phyloP scores from a whole-genome alignment of 805 yeast genomes.

The Myxozyma melibiosi region DNA sequence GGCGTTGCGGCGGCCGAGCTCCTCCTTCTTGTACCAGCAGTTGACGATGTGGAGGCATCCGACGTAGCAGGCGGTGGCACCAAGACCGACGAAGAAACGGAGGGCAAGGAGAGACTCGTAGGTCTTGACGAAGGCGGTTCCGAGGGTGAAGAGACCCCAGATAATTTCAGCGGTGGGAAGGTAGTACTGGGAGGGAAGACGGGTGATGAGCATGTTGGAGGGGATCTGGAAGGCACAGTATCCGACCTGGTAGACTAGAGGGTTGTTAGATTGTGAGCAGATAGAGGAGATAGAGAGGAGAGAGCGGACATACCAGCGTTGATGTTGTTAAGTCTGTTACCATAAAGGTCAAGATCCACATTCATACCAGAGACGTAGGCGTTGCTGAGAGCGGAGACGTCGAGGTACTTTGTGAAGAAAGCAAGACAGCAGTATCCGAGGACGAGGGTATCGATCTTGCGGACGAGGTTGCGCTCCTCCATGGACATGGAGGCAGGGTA shows the following conservation, averaged over 20 bases:
- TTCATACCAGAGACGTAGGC: constrained; percentile 69
- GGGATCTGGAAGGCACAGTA: constrained; percentile 65
- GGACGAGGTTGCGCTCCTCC: constrained; percentile 51
- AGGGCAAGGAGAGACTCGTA: constrained; percentile 60
- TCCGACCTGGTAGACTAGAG: constrained; percentile 57
- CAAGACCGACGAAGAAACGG: constrained; percentile 67
- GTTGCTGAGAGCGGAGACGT: constrained; percentile 59
- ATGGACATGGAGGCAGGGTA: constrained; percentile 26
- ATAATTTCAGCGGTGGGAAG: constrained; percentile 60
- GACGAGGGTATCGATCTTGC: constrained; percentile 58
- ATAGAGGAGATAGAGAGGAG: no score
- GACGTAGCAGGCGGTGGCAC: constrained; percentile 71
- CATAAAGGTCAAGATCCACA: constrained; percentile 56
- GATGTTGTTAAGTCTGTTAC: constrained; percentile 62
- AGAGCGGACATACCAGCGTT: constrained; percentile 44
- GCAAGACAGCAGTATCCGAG: constrained; percentile 59
- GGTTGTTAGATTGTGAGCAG: background rate
- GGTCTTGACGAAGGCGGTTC: constrained; percentile 53
- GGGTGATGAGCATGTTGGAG: constrained; percentile 58
- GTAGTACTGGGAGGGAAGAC: constrained; percentile 58
- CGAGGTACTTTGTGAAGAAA: constrained; percentile 70
- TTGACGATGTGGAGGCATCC: constrained; percentile 39
- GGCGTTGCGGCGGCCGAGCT: constrained; percentile 62
- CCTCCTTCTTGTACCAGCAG: constrained; percentile 57
- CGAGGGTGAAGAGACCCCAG: constrained; percentile 70